Percentiles rank a stretch among this genome's conserved stretches.
Evolutionary conservation across 345 rosid genomes (phyloP).

Genomic region (Rubroshorea leprosula): DNA sequence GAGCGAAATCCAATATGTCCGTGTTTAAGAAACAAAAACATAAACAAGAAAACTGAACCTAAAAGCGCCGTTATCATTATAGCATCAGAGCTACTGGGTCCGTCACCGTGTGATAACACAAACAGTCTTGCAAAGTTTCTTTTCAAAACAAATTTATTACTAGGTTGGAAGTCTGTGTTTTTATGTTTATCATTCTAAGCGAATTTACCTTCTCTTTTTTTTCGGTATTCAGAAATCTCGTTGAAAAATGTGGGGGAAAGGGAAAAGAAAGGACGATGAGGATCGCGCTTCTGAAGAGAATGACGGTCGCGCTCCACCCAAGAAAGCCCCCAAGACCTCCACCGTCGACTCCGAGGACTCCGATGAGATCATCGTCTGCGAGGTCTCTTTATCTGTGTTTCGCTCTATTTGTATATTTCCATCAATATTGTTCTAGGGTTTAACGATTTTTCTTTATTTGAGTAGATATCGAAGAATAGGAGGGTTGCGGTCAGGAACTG

Average conservation of each 20-base stretch:
- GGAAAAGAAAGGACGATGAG: slow-evolving; percentile 69
- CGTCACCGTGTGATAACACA: too few species aligned
- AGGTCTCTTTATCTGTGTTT: slow-evolving; percentile 28
- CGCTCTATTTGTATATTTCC: not conserved
- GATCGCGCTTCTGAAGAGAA: slow-evolving; percentile 54
- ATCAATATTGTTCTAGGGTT: slow-evolving; percentile 13
- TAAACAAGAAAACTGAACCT: too few species aligned
- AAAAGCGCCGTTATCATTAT: too few species aligned
- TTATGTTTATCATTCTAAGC: too few species aligned
- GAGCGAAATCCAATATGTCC: too few species aligned
- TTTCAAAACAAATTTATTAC: too few species aligned
- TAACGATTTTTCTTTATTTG: not conserved
- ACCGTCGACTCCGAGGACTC: slow-evolving; percentile 43
- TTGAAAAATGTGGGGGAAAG: slow-evolving; percentile 70
- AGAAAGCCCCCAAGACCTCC: slow-evolving; percentile 44
- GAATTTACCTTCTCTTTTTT: too few species aligned
- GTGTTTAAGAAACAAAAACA: too few species aligned
- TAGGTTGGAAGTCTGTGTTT: too few species aligned
- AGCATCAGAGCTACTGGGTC: too few species aligned
- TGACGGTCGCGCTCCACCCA: slow-evolving; percentile 53
- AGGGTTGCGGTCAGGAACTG: slow-evolving; percentile 82
- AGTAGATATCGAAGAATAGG: slow-evolving; percentile 76
- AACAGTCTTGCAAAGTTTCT: too few species aligned
- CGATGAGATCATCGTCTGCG: slow-evolving; percentile 71
- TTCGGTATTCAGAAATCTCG: too few species aligned